Conservation (phyloP, 1,284 basidiomycete genomes). For the Marasmius sp. region DNA sequence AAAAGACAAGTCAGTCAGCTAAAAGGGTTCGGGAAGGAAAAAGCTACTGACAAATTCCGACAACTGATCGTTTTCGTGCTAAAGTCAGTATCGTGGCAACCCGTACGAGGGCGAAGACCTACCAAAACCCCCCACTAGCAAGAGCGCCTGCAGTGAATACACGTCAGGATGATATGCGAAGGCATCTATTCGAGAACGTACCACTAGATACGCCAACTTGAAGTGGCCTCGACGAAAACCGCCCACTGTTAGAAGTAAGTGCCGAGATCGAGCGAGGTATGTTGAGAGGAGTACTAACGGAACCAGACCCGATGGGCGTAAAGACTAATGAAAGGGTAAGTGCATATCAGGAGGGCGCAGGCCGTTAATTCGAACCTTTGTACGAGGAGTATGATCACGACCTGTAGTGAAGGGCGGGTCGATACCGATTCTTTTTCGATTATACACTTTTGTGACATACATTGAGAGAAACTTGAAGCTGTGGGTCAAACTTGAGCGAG, state of each 20-base stretch:
- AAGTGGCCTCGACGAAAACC: not conserved
- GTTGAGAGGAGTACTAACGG: not conserved
- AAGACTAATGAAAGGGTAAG: not conserved
- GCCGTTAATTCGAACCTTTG: conserved; percentile 30
- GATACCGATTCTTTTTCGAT: not conserved
- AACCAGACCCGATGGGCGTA: not conserved
- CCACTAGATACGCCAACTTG: not conserved
- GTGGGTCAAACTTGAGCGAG: not conserved
- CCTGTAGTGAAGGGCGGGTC: conserved; percentile 19
- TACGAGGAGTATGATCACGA: conserved; percentile 38
- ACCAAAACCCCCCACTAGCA: conserved; percentile 30
- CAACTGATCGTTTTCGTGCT: conserved; percentile 13
- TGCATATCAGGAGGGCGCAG: not conserved
- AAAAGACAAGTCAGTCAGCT: not conserved
- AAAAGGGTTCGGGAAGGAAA: not conserved
- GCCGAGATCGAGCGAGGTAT: not conserved
- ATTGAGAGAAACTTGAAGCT: conserved; percentile 41
- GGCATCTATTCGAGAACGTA: not conserved
- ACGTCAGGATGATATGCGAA: not conserved
- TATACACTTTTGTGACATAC: conserved; percentile 22
- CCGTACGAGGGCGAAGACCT: conserved; percentile 4
- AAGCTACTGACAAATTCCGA: conserved; percentile 25
- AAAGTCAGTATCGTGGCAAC: conserved; percentile 2
- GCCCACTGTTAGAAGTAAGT: not conserved
- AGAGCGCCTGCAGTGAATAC: not conserved